Conservation (phyloP, 2,329 filamentous ascomycete genomes). For the Ceratocystis cacaofunesta region DNA sequence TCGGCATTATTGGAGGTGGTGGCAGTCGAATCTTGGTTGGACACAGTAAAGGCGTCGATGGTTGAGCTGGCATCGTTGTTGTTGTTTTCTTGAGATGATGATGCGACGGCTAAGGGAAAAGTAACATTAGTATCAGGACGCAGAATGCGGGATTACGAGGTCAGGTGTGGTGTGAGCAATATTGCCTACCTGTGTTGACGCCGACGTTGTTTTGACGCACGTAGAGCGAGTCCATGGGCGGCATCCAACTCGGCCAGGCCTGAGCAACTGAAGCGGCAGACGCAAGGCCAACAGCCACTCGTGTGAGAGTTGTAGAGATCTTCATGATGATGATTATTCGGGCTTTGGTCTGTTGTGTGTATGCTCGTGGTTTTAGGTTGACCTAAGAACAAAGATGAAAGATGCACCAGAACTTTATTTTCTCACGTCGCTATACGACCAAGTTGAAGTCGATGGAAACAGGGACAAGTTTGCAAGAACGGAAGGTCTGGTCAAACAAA, state of each 20-base stretch:
- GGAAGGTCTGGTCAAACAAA: background rate
- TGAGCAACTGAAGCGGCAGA: conserved; percentile 37
- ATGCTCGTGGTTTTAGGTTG: background rate
- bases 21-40: conserved; percentile 11
- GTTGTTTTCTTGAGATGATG: conserved; percentile 9
- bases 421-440: background rate
- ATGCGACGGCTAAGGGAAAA: conserved; percentile 7
- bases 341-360: background rate
- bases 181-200: conserved; percentile 17
- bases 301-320: conserved; percentile 32
- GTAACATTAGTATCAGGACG: background rate
- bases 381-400: background rate
- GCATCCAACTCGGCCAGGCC: conserved; percentile 42
- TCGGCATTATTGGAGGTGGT: conserved; percentile 29
- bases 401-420: background rate
- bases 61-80: background rate
- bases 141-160: background rate
- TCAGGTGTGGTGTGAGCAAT: too few relatives aligned
- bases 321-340: conserved; percentile 29
- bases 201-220: conserved; percentile 31
- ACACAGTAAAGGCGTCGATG: conserved; percentile 3
- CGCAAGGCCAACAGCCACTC: conserved; percentile 35
- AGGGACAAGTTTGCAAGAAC: background rate
- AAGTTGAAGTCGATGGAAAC: conserved; percentile 5
- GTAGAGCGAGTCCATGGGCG: conserved; percentile 34